Conservation (phyloP, 225 moss, liverwort and hornwort species). For the Thuidium tamariscinum region DNA sequence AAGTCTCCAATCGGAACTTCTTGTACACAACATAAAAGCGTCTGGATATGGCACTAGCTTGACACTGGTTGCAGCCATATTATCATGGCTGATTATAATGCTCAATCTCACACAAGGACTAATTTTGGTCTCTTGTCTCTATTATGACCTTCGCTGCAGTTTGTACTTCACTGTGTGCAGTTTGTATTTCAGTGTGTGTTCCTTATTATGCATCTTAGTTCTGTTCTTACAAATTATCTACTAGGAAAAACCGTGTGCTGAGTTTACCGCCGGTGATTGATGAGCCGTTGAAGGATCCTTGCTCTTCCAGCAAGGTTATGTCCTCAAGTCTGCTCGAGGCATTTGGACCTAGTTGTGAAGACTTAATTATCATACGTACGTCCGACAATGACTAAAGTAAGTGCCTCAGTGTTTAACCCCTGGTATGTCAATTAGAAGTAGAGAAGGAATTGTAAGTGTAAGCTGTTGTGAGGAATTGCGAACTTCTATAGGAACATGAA, state of each 20-base stretch:
- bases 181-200: neutral
- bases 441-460: neutral
- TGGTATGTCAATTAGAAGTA: neutral
- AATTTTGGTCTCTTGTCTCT: slow-evolving; percentile 5
- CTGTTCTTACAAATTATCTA: neutral
- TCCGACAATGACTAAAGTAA: neutral
- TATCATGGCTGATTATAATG: neutral
- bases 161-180: neutral
- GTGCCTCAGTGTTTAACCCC: rapidly evolving
- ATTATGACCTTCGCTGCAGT: neutral
- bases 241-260: no score
- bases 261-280: neutral
- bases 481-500: no score
- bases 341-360: neutral
- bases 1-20: neutral
- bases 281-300: neutral
- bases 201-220: neutral
- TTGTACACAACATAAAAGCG: neutral
- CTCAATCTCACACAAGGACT: neutral
- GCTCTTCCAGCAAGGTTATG: neutral
- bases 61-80: neutral
- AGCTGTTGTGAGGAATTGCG: no score
- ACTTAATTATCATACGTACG: neutral
- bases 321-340: neutral
- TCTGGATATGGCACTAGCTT: slow-evolving; percentile 5